Conservation (phyloP, 1,284 basidiomycete species). For the Mycena sp. region DNA sequence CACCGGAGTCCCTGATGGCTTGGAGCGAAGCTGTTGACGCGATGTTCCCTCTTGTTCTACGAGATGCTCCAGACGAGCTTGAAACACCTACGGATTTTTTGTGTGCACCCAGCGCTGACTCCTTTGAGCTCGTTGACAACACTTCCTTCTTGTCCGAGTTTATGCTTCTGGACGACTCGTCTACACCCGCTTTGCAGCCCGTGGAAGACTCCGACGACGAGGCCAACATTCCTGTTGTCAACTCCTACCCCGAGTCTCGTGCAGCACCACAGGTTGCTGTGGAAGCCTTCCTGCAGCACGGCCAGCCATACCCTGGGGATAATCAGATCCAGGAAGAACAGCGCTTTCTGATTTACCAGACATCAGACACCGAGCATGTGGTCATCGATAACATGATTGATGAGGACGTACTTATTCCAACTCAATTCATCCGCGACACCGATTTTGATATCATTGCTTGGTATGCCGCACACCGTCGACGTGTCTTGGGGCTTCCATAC, state of each 20-base stretch:
- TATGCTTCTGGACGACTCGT: background rate
- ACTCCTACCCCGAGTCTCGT: background rate
- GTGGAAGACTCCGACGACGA: background rate
- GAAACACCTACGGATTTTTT: background rate
- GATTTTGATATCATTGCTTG: background rate
- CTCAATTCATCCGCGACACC: background rate
- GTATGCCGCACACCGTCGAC: background rate
- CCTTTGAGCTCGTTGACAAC: background rate
- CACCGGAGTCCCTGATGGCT: constrained; percentile 11
- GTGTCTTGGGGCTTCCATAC: background rate
- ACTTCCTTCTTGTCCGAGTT: background rate
- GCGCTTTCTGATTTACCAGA: constrained; percentile 9
- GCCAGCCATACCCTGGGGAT: constrained; percentile 10
- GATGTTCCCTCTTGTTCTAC: background rate
- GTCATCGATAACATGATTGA: constrained; percentile 1
- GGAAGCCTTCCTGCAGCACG: background rate
- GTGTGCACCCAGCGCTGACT: background rate
- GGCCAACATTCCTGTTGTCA: background rate
- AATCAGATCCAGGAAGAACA: background rate
- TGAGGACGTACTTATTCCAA: background rate
- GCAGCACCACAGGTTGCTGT: background rate
- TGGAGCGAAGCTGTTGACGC: constrained; percentile 9
- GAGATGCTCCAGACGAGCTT: background rate
- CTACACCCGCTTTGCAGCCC: background rate
- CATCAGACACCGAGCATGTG: constrained; percentile 4